Evolutionary conservation across 257 asterid species (phyloP), one percentile per base, ranked within the genome.

Genomic region (Nicotiana knightiana): DNA sequence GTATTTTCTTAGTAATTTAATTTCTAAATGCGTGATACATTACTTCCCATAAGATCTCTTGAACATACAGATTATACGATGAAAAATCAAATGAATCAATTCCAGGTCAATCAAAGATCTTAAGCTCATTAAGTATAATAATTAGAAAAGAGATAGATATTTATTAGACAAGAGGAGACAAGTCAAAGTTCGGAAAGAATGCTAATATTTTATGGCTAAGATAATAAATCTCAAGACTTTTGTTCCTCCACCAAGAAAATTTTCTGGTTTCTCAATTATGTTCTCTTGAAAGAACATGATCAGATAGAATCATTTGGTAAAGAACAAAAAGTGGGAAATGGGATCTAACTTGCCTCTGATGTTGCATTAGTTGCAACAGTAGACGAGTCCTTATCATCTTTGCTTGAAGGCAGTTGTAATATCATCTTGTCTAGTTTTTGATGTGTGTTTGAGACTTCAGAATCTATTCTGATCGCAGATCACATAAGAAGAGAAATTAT

Each of bases 391-490:
- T 79, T 77, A 59, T 80, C 85, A 28, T 82, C 86, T 81, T 85
- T 91, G 84, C 81, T 86, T 84, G 80, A 82, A 65, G 90, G 87
- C 84, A 86, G 86, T 87, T 85, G 90, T 48, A 81, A 85, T 71
- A 82, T 87, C 91, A 89, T 81, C 81, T 86, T 91, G 84, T 91
- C 90, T 81, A 96, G 90, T 82, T 86, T 89, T 84, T 85, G 90
- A 81, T 85, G 94, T 86, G 94, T 90, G 79, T 84, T 88, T 83
- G 94, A 93, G 91, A 91, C 92, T 91, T 94, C 97, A 86, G 90
- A 93, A 89, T 96, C 99, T 93, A 96, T 93, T 91, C 99, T 96
- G 99, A 93, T 94, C 86, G 90, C 94, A 91, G 90, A 90, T 71
- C 80, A 83, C 79, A 84, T 90, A 88, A 84, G 85, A 87, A 76